phyloP scores from a whole-genome alignment of 441 rosid species.

The Populus hybrid region DNA sequence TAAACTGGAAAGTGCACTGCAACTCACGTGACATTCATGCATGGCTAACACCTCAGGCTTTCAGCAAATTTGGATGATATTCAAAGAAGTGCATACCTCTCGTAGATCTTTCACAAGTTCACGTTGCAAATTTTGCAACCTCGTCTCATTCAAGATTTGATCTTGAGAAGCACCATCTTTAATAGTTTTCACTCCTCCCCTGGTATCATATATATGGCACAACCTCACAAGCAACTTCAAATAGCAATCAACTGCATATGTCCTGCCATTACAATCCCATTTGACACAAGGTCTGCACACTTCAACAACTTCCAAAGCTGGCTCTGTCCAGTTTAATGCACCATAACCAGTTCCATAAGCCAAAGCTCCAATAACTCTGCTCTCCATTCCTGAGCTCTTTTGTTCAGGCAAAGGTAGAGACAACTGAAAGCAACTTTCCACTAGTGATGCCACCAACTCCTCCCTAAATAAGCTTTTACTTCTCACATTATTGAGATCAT shows the following conservation, averaged over 20 bases:
- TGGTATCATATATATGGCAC: slow-evolving; percentile 93
- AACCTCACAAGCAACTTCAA: slow-evolving; percentile 94
- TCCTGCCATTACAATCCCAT: slow-evolving; percentile 99
- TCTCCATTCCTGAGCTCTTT: slow-evolving; percentile 90
- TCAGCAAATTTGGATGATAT: slow-evolving; percentile 13
- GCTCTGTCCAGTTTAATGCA: slow-evolving; percentile 98
- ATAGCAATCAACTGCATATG: slow-evolving; percentile 95
- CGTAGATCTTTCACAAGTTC: slow-evolving; percentile 88
- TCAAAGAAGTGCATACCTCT: slow-evolving; percentile 55
- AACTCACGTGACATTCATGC: neutral
- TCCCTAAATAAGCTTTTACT: slow-evolving; percentile 95
- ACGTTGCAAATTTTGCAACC: slow-evolving; percentile 88
- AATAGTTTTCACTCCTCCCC: slow-evolving; percentile 96
- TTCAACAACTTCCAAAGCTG: slow-evolving; percentile 98
- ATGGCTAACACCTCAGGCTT: neutral
- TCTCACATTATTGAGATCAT: slow-evolving; percentile 74
- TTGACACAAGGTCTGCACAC: slow-evolving; percentile 96
- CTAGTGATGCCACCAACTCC: slow-evolving; percentile 94
- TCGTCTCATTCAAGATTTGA: slow-evolving; percentile 96
- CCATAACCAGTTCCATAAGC: slow-evolving; percentile 99
- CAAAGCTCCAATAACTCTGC: slow-evolving; percentile 98
- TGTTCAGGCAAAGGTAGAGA: slow-evolving; percentile 96
- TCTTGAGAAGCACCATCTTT: slow-evolving; percentile 99
- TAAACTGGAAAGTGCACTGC: neutral
- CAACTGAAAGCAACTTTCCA: slow-evolving; percentile 98